Percentiles rank a stretch among this genome's conserved stretches.
Conservation (phyloP, 148 eudicot genomes). For the Cornus suecica region DNA sequence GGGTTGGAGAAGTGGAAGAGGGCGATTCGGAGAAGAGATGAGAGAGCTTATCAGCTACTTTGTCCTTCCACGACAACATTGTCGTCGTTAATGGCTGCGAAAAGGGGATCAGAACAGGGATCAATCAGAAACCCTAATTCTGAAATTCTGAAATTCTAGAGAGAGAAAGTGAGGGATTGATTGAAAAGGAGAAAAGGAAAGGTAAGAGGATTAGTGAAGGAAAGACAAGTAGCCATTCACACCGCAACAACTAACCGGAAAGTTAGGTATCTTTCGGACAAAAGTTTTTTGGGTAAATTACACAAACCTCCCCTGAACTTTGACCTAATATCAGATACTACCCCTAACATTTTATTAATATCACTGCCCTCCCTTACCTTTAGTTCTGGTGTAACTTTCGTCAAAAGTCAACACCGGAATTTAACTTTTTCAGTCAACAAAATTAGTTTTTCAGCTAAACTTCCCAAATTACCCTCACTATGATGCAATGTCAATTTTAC, state of each 20-base stretch:
- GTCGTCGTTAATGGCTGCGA: neutral
- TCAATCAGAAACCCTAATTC: neutral
- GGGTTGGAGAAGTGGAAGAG: slow-evolving; percentile 29
- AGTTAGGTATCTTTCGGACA: neutral
- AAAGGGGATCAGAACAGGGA: neutral
- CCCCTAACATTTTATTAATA: no score
- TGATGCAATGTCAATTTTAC: no score
- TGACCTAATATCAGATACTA: no score
- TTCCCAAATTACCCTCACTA: no score
- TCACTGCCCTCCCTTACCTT: no score
- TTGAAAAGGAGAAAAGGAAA: neutral
- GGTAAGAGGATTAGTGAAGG: neutral
- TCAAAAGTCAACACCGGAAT: no score
- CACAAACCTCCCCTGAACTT: no score
- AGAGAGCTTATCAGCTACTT: slow-evolving; percentile 50
- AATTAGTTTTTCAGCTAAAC: no score
- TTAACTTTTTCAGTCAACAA: no score
- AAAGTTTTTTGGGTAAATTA: no score
- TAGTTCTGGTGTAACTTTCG: no score
- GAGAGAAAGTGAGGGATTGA: neutral
- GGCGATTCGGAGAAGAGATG: slow-evolving; percentile 46
- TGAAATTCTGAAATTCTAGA: neutral
- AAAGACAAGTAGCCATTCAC: neutral
- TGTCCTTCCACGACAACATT: slow-evolving; percentile 57
- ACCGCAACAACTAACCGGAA: neutral